Conservation (phyloP, 2,329 filamentous ascomycete genomes). For the Colletotrichum cuscutae region DNA sequence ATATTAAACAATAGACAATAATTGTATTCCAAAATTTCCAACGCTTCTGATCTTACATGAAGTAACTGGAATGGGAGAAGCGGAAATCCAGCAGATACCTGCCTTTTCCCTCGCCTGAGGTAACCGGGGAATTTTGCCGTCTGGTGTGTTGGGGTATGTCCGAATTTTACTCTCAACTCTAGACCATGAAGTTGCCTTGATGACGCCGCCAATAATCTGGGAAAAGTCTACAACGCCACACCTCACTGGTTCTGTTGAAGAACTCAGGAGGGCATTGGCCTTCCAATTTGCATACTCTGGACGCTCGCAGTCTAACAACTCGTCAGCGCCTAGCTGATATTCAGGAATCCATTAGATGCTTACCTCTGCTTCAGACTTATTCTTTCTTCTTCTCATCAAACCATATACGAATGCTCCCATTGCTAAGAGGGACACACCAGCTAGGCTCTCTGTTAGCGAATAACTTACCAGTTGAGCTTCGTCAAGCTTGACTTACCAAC, state of each 20-base stretch:
- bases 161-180: background rate
- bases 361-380: conserved; percentile 13
- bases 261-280: conserved; percentile 24
- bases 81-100: too few relatives aligned
- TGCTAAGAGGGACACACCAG: conserved; percentile 25
- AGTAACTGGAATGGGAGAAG: background rate
- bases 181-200: too few relatives aligned
- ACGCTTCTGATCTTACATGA: background rate
- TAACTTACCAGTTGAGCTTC: fast-evolving
- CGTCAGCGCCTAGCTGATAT: background rate
- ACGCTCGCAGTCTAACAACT: background rate
- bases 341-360: background rate
- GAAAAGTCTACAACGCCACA: background rate
- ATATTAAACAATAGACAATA: conserved; percentile 23
- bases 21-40: background rate
- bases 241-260: background rate
- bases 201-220: background rate
- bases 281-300: conserved; percentile 26
- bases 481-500: conserved; percentile 9
- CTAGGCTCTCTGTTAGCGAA: background rate
- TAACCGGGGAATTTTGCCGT: background rate
- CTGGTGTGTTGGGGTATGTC: background rate
- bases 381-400: conserved; percentile 19
- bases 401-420: conserved; percentile 30
- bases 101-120: background rate